Base-by-base conservation (phyloP, 495 filamentous ascomycete species). In the Xylaria bambusicola region DNA sequence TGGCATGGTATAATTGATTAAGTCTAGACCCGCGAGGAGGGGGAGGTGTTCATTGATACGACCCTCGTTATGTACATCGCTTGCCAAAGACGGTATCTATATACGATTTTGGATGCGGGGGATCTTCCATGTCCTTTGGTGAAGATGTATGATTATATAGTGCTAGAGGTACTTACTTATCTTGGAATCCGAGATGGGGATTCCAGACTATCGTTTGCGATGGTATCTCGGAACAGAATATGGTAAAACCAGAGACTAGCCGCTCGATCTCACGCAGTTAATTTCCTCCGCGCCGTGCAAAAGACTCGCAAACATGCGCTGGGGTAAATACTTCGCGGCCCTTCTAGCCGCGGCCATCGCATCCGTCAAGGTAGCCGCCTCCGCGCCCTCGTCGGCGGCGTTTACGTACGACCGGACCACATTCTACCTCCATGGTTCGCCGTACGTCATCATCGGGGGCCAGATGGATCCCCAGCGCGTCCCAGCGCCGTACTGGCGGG, bases 381-480 rank as follows among this genome's bases (percentile, higher is more conserved):
- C 45, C 6, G 21, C 55, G 10, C 33, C 45, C 1, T 40, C 42
- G 3, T 15, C 38, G n/a, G n/a, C 33, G 15, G 24, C 40, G 1
- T 71, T 71, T 56, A 67, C 66, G 2, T 71, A 71, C 21, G 54
- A 69, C 40, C 49, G 64, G 8, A 62, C 54, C 31, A 73, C 71
- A 5, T 80, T 80, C 56, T 70, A 77, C 15, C 69, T 79, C 6
- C 44, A 77, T 66, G 74, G 74, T 52, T 63, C 71, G 42, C 75
- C 70, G 13, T 74, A 67, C 59, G 70, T 75, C 38, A 77, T 81
- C 23, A 73, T 80, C 41, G 78, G 78, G 3, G 78, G 78, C 1
- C 78, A 81, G 61, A 81, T 81, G 73, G 78, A 81, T 45, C 75
- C 77, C 0, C 78, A 81, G 56, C 69, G 75, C 3, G 73, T 81